Evolutionary conservation across 768 basidiomycete species (phyloP), one percentile per base, ranked within the genome.

Genomic region (Rhizopogon salebrosus): DNA sequence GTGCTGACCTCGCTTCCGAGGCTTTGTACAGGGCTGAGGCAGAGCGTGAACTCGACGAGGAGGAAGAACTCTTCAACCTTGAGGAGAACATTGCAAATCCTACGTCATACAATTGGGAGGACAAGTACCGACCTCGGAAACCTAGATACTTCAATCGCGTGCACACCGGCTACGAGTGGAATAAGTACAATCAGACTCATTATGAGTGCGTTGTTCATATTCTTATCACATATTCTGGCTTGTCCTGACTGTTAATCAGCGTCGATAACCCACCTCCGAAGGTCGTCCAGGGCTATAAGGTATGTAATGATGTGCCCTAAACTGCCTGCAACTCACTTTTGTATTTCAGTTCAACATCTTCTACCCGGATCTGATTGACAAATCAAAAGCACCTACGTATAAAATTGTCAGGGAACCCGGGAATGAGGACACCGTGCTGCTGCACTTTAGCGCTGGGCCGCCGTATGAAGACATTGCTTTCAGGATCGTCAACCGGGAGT

Each of bases 391-490:
- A 0, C 97, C 97, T 3, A 93, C 92, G 6, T 99, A 98, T 74
- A 92, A 91, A 68, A 91, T 98, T 54, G 81, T 97, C 69, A 91
- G 92, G 64, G 92, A 97, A 63, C 83, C 86, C 4, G 94, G 92
- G 6, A 97, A 98, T 65, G 92, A 94, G 54, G 97, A 99, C 51
- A 98, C 95, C 1, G 90, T 92, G 11, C 76, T 97, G 20, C 71
- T 99, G 27, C 85, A 94, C 62, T 99, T 99, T 73, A 92, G 84
- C 58, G 92, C 97, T 27, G 97, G 97, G 7, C 95, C 95, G 48
- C 95, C 95, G 0, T 99, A 99, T 65, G 95, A 99, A 70, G 97
- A 98, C 59, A 95, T 98, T 56, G 97, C 97, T 7, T 99, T 99
- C 76, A 81, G 92, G 55, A 95, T 99, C 55, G 95, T 99, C 54